A percentile compares a stretch with the other conserved stretches of the same genome.
These are phyloP conservation scores for Malus sieversii DNA, from an alignment of 306 rosid species.

Conservation along the genomic window DNA sequence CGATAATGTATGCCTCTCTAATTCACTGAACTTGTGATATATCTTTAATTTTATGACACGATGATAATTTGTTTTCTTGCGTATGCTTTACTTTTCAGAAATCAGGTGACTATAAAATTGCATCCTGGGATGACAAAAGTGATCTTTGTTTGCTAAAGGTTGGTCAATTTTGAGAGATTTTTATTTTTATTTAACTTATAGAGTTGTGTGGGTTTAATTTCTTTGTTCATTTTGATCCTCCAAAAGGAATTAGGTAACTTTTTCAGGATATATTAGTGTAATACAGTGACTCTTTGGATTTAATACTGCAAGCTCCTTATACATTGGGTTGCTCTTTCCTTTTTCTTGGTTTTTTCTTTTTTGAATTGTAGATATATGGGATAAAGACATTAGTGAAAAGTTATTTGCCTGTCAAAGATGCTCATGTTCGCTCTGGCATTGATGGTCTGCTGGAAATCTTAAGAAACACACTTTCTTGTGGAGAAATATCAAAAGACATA, in stretches of 20 bases:
- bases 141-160: slow-evolving; percentile 90
- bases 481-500: slow-evolving; percentile 78
- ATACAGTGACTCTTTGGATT: neutral
- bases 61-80: slow-evolving; percentile 22
- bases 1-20: slow-evolving; percentile 47
- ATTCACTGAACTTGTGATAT: slow-evolving; percentile 2
- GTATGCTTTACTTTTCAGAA: slow-evolving; percentile 47
- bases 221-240: neutral
- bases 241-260: neutral
- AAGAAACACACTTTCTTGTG: slow-evolving; percentile 57
- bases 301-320: neutral
- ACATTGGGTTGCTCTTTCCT: neutral
- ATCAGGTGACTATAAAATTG: slow-evolving; percentile 40
- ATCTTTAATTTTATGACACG: slow-evolving; percentile 19
- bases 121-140: slow-evolving; percentile 78
- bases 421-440: slow-evolving; percentile 66
- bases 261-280: neutral
- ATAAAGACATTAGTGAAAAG: slow-evolving; percentile 86
- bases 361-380: slow-evolving; percentile 62
- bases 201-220: neutral
- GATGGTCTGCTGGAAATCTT: slow-evolving; percentile 66
- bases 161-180: slow-evolving; percentile 15
- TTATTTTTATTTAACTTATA: neutral
- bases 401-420: slow-evolving; percentile 92
- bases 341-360: neutral